A percentile compares a stretch with the other conserved stretches of the same genome.
Evolutionary conservation across 2,329 filamentous ascomycete species (phyloP).

Genomic region (Calonectria honghensis): DNA sequence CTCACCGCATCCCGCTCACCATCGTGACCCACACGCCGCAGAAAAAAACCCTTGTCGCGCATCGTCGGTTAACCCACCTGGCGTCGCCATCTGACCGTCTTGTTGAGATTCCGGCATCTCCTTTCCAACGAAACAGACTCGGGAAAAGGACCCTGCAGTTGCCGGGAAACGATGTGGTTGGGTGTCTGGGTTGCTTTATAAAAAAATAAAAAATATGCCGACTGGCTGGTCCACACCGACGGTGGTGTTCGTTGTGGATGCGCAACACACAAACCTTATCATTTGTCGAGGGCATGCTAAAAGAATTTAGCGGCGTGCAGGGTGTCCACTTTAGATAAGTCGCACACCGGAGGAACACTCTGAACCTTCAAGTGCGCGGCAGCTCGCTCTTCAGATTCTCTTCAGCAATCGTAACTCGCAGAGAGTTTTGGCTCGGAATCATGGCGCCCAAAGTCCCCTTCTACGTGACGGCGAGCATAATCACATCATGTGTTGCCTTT

Average conservation of each 20-base stretch:
- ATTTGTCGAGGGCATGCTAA: constrained; percentile 32
- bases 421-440: not conserved
- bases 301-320: constrained; percentile 28
- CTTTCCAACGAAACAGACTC: not conserved
- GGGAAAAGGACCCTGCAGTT: constrained; percentile 9
- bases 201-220: constrained; percentile 10
- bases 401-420: not conserved
- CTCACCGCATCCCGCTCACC: constrained; percentile 30
- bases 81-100: constrained; percentile 21
- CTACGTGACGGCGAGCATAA: constrained; percentile 56
- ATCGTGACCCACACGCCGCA: constrained; percentile 25
- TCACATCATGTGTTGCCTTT: constrained; percentile 57
- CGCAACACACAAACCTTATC: constrained; percentile 35
- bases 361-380: constrained; percentile 9
- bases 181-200: not conserved
- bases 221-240: constrained; percentile 29
- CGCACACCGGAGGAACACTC: constrained; percentile 29
- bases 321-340: constrained; percentile 41
- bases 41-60: constrained; percentile 20
- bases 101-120: not conserved
- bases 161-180: constrained; percentile 13
- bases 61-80: constrained; percentile 27
- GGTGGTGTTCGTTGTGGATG: constrained; percentile 30
- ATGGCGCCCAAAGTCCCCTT: constrained; percentile 49
- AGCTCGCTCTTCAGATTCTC: not conserved